Evolutionary conservation across 345 rosid species (phyloP).

Genomic region (Corchorus olitorius): DNA sequence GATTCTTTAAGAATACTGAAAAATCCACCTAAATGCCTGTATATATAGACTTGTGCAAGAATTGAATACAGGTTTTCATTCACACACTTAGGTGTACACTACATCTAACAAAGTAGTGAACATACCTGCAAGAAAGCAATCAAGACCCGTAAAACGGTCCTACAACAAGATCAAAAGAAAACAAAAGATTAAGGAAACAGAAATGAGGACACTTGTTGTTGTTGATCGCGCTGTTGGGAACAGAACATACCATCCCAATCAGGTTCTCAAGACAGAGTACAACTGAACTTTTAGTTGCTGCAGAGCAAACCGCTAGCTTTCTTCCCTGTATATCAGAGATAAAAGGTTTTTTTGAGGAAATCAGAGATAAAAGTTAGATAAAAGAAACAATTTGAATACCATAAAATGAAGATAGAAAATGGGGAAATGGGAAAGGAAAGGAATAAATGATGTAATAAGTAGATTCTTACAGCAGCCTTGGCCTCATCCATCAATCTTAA

Average conservation of each 20-base stretch:
- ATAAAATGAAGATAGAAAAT: not conserved
- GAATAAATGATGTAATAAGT: not conserved
- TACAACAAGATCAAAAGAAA: slow-evolving; percentile 24
- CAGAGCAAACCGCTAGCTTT: slow-evolving; percentile 85
- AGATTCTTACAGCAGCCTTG: slow-evolving; percentile 74
- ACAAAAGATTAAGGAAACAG: slow-evolving; percentile 14
- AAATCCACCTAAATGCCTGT: not conserved
- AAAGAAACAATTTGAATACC: not conserved
- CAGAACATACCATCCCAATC: slow-evolving; percentile 61
- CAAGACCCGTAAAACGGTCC: slow-evolving; percentile 87
- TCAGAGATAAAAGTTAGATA: not conserved
- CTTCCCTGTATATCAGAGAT: slow-evolving; percentile 58
- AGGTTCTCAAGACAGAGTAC: slow-evolving; percentile 88
- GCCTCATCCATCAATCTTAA: slow-evolving; percentile 93
- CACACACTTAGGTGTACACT: not conserved
- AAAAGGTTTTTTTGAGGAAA: not conserved
- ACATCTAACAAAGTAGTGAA: slow-evolving; percentile 10
- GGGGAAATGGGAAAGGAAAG: not conserved
- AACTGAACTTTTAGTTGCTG: slow-evolving; percentile 98
- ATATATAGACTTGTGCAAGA: not conserved
- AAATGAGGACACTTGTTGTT: not conserved
- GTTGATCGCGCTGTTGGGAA: not conserved
- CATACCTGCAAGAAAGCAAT: slow-evolving; percentile 94
- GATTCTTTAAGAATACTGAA: not conserved
- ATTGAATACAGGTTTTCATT: slow-evolving; percentile 1